These are phyloP conservation scores for Ceratorhiza oryzae-sativae DNA, from an alignment of 1,284 basidiomycete species.

Conservation along the genomic window DNA sequence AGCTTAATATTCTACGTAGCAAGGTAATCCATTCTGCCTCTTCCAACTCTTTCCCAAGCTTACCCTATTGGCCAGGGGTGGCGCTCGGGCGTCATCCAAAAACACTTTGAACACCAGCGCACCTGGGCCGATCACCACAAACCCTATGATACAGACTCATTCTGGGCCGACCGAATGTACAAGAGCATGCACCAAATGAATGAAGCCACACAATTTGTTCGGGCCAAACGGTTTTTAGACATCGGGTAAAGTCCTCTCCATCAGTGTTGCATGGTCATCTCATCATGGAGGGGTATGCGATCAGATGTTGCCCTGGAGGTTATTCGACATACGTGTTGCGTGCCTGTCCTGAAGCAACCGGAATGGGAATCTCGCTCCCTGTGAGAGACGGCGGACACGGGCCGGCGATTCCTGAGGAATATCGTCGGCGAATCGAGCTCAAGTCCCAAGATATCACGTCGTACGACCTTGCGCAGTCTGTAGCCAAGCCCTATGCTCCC, in stretches of 20 bases:
- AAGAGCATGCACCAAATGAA: conserved; percentile 12
- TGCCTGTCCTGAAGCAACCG: neutral
- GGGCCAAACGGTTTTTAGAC: conserved; percentile 28
- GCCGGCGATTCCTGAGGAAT: neutral
- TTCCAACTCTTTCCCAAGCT: neutral
- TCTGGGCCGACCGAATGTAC: conserved; percentile 2
- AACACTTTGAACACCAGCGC: conserved; percentile 3
- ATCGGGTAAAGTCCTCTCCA: conserved; percentile 22
- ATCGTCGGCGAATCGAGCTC: neutral
- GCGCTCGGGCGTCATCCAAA: neutral
- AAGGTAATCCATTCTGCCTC: neutral
- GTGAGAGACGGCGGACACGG: conserved; percentile 33
- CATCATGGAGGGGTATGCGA: neutral
- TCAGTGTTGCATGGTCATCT: neutral
- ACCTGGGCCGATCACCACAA: conserved; percentile 2
- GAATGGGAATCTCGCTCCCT: conserved; percentile 34
- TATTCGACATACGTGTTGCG: conserved; percentile 17
- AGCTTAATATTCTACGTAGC: neutral
- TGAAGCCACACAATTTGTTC: neutral
- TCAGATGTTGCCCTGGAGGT: conserved; percentile 34
- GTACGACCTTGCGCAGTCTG: conserved; percentile 7
- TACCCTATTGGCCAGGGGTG: neutral
- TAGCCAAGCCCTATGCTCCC: neutral
- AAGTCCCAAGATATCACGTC: conserved; percentile 3
- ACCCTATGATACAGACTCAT: neutral